Base-by-base conservation (phyloP, 352 stramenopile genomes). In the Blastocystis sp. region DNA sequence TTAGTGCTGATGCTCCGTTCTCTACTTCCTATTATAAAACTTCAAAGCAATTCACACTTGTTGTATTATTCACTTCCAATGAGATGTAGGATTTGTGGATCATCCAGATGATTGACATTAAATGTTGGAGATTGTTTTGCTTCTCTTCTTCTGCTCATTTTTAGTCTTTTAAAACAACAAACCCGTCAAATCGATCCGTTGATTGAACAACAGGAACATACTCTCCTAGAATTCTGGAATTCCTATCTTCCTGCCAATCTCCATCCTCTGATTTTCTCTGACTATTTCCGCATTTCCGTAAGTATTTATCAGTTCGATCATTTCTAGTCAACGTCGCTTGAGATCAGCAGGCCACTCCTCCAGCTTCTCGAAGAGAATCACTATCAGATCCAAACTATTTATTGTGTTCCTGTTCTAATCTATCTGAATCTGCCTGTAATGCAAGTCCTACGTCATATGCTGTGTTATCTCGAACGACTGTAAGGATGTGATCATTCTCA, bases 141-240 rank as follows among this genome's bases (percentile, higher is more conserved):
- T 24, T 65, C 9, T 49, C 35, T 5, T 27, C 37, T 24, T n/a
- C 1, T 35, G 4, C 11, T 66, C 39, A 14, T 51, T 2, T 42
- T 0, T 83, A 83, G 71, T 83, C 39, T 83, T 24, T 24, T 21
- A 21, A 83, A 66, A 27, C 32, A 32, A 4, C 46, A 63, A n/a
- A 37, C 49, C 19, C 37, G 37, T n/a, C 49, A 63, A 52, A n/a
- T 49, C 11, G 71, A 83, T 12, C 19, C 51, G 1, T 56, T 59
- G 11, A 37, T 29, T 27, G 71, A 83, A 29, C 49, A 83, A 49
- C 71, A 83, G 32, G 71, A 83, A 24, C 71, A 59, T n/a, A 14
- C 58, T 9, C 51, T 83, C 9, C 49, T 83, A 1, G 71, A 83
- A 32, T 83, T 83, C 39, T 83, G 71, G 71, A 83, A 83, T 56